phyloP scores from a whole-genome alignment of 176 grass and related monocot genomes.

The Typha latifolia region DNA sequence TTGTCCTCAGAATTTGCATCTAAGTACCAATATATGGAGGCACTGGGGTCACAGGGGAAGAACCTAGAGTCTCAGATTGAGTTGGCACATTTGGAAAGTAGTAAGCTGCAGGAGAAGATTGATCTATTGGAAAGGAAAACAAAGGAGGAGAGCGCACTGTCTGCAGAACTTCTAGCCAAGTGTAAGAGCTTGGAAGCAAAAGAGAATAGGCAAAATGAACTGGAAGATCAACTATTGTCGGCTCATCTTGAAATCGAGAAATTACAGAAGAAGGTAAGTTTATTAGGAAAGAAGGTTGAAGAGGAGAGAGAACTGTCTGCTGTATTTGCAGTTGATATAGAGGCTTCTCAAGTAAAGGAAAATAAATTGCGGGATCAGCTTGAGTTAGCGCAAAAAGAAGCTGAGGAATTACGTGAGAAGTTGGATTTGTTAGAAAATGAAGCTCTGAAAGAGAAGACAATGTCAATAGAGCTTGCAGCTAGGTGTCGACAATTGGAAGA shows the following conservation, averaged over 20 bases:
- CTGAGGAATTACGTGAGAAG: constrained; percentile 24
- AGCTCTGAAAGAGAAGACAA: constrained; percentile 31
- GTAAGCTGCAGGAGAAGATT: constrained; percentile 29
- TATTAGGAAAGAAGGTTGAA: constrained; percentile 50
- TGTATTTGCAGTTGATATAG: constrained; percentile 40
- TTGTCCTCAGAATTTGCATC: constrained; percentile 24
- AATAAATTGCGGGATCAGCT: constrained; percentile 35
- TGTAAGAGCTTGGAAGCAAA: constrained; percentile 24
- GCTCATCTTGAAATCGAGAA: constrained; percentile 25
- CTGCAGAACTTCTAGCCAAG: constrained; percentile 16
- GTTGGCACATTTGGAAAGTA: constrained; percentile 27
- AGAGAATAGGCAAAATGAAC: constrained; percentile 16
- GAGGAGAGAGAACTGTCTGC: constrained; percentile 49
- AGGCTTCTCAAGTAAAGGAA: constrained; percentile 54
- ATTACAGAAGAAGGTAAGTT: constrained; percentile 33
- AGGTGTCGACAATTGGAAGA: constrained; percentile 51
- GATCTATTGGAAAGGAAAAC: constrained; percentile 26
- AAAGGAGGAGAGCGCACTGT: constrained; percentile 21
- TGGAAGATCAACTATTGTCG: constrained; percentile 31
- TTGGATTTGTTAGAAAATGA: constrained; percentile 39
- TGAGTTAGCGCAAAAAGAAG: constrained; percentile 38
- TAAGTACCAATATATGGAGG: constrained; percentile 31
- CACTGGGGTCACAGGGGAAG: constrained; percentile 23
- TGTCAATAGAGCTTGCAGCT: constrained; percentile 8
- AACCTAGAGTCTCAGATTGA: constrained; percentile 29